These are phyloP conservation scores for Coemansia sp. DNA, from an alignment of 192 early-diverging fungal species.

Conservation along the genomic window DNA sequence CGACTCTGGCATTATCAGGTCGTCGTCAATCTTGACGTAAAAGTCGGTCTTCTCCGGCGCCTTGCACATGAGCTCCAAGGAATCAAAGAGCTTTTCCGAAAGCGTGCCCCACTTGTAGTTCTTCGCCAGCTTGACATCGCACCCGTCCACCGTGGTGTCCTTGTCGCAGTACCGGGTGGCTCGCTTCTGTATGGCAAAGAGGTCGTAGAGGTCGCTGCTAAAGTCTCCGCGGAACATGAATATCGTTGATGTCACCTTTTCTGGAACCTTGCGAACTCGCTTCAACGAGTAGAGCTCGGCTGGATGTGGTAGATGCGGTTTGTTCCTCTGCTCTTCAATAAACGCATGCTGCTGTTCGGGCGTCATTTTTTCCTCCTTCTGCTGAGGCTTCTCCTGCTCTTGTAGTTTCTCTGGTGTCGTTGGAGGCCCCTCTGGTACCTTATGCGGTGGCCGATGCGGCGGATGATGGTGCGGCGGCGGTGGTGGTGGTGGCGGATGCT, in stretches of 20 bases:
- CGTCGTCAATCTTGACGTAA: slow-evolving; percentile 9
- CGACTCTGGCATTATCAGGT: slow-evolving; percentile 8
- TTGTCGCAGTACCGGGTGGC: slow-evolving; percentile 6
- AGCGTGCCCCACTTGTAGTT: slow-evolving; percentile 8
- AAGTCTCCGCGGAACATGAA: slow-evolving; percentile 14
- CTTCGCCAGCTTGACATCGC: slow-evolving; percentile 4
- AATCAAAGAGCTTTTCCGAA: background rate
- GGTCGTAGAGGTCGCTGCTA: slow-evolving; percentile 2
- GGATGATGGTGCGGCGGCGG: too few species aligned
- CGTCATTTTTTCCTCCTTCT: background rate
- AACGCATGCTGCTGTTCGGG: background rate
- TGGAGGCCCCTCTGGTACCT: background rate
- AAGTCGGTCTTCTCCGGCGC: slow-evolving; percentile 3
- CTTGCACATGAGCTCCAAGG: background rate
- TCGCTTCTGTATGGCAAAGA: slow-evolving; percentile 5
- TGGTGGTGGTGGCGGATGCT: too few species aligned
- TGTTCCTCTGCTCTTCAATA: background rate
- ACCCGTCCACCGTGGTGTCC: background rate
- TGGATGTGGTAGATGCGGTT: background rate
- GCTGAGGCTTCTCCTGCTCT: background rate
- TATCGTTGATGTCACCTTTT: background rate
- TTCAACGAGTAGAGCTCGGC: background rate
- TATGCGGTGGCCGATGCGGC: background rate
- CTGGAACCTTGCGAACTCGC: background rate
- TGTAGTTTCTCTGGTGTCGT: background rate